Conservation (phyloP, 2,329 filamentous ascomycete genomes). For the Arthroderma uncinatum region DNA sequence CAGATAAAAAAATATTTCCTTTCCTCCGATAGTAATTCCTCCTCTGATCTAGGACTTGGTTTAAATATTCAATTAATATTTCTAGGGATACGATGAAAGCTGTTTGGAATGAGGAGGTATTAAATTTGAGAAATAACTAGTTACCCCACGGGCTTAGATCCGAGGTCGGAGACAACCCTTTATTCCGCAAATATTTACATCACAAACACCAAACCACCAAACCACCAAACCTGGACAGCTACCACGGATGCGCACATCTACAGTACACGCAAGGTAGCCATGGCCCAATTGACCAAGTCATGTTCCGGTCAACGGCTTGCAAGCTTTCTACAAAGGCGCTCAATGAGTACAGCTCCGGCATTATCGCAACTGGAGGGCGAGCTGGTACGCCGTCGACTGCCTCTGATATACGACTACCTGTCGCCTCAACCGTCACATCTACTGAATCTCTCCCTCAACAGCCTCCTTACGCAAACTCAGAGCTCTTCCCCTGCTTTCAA, state of each 20-base stretch:
- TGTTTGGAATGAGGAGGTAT: background rate
- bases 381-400: conserved; percentile 40
- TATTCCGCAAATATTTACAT: background rate
- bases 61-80: background rate
- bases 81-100: background rate
- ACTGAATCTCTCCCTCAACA: conserved; percentile 51
- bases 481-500: conserved; percentile 15
- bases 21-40: background rate
- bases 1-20: background rate
- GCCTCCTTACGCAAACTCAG: conserved; percentile 38
- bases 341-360: background rate
- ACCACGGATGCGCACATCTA: background rate
- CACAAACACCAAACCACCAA: background rate
- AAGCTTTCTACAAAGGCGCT: background rate
- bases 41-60: background rate
- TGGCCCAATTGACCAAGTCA: background rate
- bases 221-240: background rate
- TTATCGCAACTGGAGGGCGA: conserved; percentile 4
- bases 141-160: background rate
- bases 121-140: background rate
- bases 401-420: conserved; percentile 45
- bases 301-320: background rate
- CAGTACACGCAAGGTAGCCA: background rate
- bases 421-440: conserved; percentile 54
- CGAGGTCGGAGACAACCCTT: background rate